These are phyloP conservation scores for Pulveroboletus sp. DNA, from an alignment of 768 basidiomycete genomes.

Conservation along the genomic window DNA sequence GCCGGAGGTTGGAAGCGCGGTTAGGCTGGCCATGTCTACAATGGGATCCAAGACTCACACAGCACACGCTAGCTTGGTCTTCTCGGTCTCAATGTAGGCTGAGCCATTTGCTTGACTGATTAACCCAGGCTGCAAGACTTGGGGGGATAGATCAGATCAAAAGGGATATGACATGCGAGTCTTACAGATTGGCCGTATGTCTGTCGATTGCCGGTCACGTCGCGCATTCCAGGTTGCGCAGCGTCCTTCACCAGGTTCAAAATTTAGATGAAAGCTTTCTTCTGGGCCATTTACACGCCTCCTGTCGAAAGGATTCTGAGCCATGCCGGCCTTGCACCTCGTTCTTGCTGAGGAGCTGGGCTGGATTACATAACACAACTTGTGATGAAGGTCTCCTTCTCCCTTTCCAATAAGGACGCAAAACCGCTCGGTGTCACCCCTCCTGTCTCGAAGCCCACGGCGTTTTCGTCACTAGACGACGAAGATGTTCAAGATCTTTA, in stretches of 20 bases:
- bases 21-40: neutral
- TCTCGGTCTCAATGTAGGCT: slow-evolving; percentile 90
- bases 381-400: slow-evolving; percentile 86
- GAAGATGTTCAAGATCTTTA: slow-evolving; percentile 52
- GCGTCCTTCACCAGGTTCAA: slow-evolving; percentile 35
- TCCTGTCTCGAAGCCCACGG: slow-evolving; percentile 54
- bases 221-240: slow-evolving; percentile 31
- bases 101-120: slow-evolving; percentile 95
- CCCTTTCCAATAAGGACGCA: slow-evolving; percentile 51
- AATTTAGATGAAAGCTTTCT: slow-evolving; percentile 65
- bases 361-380: slow-evolving; percentile 19
- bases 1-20: slow-evolving; percentile 4
- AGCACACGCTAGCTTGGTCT: slow-evolving; percentile 91
- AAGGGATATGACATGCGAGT: slow-evolving; percentile 3
- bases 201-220: slow-evolving; percentile 47
- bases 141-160: slow-evolving; percentile 6
- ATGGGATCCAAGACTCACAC: slow-evolving; percentile 54
- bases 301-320: slow-evolving; percentile 68
- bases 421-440: slow-evolving; percentile 53
- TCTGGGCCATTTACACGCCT: slow-evolving; percentile 90
- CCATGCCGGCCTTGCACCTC: slow-evolving; percentile 32
- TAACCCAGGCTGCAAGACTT: slow-evolving; percentile 86
- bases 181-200: slow-evolving; percentile 87
- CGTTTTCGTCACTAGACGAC: slow-evolving; percentile 61
- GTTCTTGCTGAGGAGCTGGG: neutral